Evolutionary conservation across 2,329 filamentous ascomycete species (phyloP).

Genomic region (Fusarium concolor): DNA sequence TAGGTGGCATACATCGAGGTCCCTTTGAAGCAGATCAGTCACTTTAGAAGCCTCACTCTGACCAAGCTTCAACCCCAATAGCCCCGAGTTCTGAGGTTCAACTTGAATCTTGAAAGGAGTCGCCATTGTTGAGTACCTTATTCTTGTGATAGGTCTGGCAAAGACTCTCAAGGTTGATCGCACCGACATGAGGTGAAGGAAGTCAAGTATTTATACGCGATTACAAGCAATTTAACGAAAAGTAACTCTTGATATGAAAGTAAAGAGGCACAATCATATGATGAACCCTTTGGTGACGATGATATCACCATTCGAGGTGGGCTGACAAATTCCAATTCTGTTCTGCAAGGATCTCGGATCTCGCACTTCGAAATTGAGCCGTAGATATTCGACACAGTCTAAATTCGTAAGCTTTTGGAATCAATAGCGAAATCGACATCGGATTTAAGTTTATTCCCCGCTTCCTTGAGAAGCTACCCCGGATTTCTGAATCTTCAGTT

Average conservation of each 20-base stretch:
- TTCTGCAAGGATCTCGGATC: background rate
- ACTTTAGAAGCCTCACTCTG: constrained; percentile 70
- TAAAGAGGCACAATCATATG: background rate
- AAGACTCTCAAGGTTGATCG: constrained; percentile 23
- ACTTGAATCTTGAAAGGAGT: constrained; percentile 63
- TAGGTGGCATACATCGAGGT: constrained; percentile 66
- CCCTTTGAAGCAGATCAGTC: constrained; percentile 78
- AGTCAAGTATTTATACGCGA: background rate
- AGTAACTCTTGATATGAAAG: background rate
- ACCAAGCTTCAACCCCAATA: constrained; percentile 61
- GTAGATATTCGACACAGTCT: background rate
- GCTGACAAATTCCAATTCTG: constrained; percentile 28
- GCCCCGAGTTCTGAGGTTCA: constrained; percentile 60
- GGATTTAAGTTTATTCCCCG: background rate
- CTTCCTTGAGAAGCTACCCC: constrained; percentile 21
- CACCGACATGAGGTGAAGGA: constrained; percentile 26
- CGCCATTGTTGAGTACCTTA: constrained; percentile 53
- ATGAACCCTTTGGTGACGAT: constrained; percentile 2
- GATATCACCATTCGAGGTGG: constrained; percentile 17
- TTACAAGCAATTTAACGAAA: background rate
- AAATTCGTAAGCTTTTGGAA: constrained; percentile 6
- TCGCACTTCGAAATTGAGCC: constrained; percentile 3
- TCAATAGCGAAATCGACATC: constrained; percentile 15
- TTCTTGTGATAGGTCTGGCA: constrained; percentile 14
- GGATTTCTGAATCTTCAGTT: constrained; percentile 31